These are phyloP conservation scores for Barbarea vulgaris DNA, from an alignment of 345 rosid species.

Conservation along the genomic window DNA sequence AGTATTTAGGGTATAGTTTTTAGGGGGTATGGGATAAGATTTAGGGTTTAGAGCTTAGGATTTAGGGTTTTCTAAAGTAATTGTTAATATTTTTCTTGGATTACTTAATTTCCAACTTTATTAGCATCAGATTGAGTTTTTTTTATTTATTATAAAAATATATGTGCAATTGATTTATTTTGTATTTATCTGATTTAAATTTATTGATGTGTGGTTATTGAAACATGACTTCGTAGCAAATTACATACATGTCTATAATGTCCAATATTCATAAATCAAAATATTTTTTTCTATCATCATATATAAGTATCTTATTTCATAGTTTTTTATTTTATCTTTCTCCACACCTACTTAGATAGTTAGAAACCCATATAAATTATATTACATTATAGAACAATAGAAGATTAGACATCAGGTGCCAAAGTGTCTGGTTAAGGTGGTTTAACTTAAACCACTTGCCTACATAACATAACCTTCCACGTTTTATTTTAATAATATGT, in stretches of 20 bases:
- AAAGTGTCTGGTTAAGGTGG: slow-evolving; percentile 40
- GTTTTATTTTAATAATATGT: slow-evolving; percentile 9
- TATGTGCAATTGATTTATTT: not conserved
- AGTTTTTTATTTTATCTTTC: not conserved
- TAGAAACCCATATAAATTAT: not conserved
- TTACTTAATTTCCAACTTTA: not conserved
- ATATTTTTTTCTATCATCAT: no score
- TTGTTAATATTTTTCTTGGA: slow-evolving; percentile 7
- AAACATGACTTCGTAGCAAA: not conserved
- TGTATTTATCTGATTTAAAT: not conserved
- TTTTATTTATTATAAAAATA: not conserved
- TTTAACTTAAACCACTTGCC: slow-evolving; percentile 33
- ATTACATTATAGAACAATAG: slow-evolving; percentile 3
- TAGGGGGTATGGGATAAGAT: no score
- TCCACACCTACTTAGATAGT: not conserved
- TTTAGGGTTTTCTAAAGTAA: no score
- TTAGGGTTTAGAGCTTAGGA: no score
- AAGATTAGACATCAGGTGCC: slow-evolving; percentile 27
- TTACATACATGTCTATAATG: not conserved
- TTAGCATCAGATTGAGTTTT: not conserved
- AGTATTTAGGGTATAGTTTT: no score
- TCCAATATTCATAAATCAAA: slow-evolving; percentile 1
- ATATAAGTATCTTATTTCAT: not conserved
- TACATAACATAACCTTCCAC: slow-evolving; percentile 32
- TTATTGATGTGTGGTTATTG: not conserved